Evolutionary conservation across 148 eudicot species (phyloP).

Genomic region (Tetragonia tetragonoides): DNA sequence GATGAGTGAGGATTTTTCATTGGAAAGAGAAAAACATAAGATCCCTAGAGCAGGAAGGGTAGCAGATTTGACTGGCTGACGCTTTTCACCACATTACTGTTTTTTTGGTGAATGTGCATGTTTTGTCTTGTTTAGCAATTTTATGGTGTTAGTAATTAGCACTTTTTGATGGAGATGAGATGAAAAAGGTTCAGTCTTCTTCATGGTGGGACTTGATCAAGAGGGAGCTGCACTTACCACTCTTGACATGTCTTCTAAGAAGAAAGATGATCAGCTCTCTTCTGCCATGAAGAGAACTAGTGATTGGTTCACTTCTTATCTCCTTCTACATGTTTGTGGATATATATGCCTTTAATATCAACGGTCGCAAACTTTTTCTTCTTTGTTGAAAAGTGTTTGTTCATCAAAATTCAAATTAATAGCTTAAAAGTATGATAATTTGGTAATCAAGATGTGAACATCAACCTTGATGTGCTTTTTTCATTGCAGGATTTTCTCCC

Average conservation of each 20-base stretch:
- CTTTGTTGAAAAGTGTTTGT: slow-evolving; percentile 7
- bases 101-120: not conserved
- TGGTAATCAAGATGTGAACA: not conserved
- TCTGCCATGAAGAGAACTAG: slow-evolving; percentile 84
- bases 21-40: slow-evolving; percentile 12
- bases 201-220: slow-evolving; percentile 51
- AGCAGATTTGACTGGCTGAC: slow-evolving; percentile 13
- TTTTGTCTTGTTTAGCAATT: slow-evolving; percentile 18
- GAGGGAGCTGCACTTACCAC: slow-evolving; percentile 30
- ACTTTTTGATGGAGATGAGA: slow-evolving; percentile 18
- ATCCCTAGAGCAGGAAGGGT: slow-evolving; percentile 2
- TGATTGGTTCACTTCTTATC: slow-evolving; percentile 66
- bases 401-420: not conserved
- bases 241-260: slow-evolving; percentile 49
- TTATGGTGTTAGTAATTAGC: not conserved
- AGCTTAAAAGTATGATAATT: not conserved
- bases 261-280: slow-evolving; percentile 53
- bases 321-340: slow-evolving; percentile 15
- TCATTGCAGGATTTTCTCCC: slow-evolving; percentile 75
- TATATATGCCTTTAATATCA: not conserved
- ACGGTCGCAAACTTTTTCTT: not conserved
- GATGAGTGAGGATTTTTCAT: not conserved
- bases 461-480: slow-evolving; percentile 5
- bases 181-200: slow-evolving; percentile 21
- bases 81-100: slow-evolving; percentile 18